phyloP scores from a whole-genome alignment of 2,329 filamentous ascomycete species.

The Fusarium xyrophilum region DNA sequence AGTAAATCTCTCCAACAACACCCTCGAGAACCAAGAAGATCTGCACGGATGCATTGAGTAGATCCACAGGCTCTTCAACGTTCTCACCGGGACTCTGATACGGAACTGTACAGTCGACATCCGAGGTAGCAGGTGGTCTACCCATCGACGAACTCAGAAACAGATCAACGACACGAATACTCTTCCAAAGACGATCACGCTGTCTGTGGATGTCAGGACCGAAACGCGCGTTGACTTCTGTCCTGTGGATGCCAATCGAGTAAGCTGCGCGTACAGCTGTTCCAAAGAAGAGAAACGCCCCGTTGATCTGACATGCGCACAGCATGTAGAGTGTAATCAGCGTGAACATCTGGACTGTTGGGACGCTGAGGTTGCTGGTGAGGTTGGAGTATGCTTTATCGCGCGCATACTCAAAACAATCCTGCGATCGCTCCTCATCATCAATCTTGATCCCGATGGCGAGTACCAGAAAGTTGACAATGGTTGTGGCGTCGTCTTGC shows the following conservation, averaged over 20 bases:
- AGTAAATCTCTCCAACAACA: constrained; percentile 61
- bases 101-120: constrained; percentile 61
- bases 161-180: constrained; percentile 58
- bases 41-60: constrained; percentile 60
- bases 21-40: constrained; percentile 59
- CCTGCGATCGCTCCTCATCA: constrained; percentile 51
- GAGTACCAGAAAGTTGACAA: constrained; percentile 58
- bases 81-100: constrained; percentile 49
- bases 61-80: constrained; percentile 51
- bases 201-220: constrained; percentile 52
- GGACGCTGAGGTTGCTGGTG: constrained; percentile 55
- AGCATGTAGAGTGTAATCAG: constrained; percentile 63
- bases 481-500: constrained; percentile 49
- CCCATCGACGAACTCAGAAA: constrained; percentile 63
- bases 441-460: constrained; percentile 56
- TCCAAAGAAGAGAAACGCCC: constrained; percentile 61
- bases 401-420: constrained; percentile 59
- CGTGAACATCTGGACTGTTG: constrained; percentile 58
- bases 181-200: constrained; percentile 62
- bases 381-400: constrained; percentile 54
- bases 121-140: constrained; percentile 59
- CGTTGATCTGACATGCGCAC: constrained; percentile 62
- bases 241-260: constrained; percentile 60
- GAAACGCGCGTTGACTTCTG: constrained; percentile 61
- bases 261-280: constrained; percentile 61